Percentiles rank a stretch among this genome's conserved stretches.
Conservation (phyloP, 257 asterid genomes). For the Solanum paucissectum region DNA sequence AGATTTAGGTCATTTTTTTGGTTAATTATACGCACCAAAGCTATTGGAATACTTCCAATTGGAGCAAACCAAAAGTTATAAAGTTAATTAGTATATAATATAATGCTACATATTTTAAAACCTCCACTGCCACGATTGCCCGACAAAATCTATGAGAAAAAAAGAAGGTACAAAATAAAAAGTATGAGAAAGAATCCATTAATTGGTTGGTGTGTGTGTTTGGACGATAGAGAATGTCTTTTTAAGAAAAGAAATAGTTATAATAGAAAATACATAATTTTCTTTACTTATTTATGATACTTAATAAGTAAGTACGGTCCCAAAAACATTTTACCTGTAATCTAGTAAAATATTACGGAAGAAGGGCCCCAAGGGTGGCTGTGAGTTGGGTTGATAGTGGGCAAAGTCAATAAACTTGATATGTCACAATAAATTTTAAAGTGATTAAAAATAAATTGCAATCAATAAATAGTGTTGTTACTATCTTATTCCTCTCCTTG, state of each 20-base stretch:
- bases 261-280: neutral
- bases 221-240: neutral
- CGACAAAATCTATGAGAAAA: neutral
- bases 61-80: neutral
- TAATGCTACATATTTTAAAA: neutral
- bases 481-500: no score
- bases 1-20: conserved; percentile 3
- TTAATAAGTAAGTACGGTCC: neutral
- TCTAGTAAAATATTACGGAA: neutral
- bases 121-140: neutral
- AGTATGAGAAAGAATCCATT: neutral
- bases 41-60: neutral
- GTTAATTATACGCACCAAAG: neutral
- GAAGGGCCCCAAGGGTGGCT: no score
- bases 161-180: neutral
- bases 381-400: neutral
- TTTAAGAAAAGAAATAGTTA: neutral
- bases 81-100: neutral
- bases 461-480: no score
- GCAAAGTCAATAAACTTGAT: neutral
- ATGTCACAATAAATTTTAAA: no score
- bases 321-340: neutral
- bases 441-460: no score
- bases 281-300: neutral
- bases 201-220: neutral